A percentile compares a stretch with the other conserved stretches of the same genome.
These are phyloP conservation scores for Starmerella roubikii DNA, from an alignment of 805 yeast species.

Conservation along the genomic window DNA sequence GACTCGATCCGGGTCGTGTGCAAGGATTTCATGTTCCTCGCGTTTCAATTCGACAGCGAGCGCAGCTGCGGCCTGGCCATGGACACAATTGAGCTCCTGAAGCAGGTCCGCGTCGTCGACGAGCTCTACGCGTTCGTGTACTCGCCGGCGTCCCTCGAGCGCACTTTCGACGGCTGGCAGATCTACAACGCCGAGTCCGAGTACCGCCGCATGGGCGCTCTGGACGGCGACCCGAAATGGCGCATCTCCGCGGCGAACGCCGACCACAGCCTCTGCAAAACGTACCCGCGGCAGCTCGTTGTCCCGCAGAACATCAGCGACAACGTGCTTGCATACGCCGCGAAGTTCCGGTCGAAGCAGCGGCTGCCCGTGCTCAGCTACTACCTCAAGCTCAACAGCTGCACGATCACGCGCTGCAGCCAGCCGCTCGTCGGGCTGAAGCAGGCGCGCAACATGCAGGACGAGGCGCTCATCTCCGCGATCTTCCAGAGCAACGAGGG, in stretches of 20 bases:
- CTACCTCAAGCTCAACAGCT: slow-evolving; percentile 44
- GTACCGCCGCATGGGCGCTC: slow-evolving; percentile 55
- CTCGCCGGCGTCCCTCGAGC: slow-evolving; percentile 59
- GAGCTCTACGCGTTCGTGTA: slow-evolving; percentile 74
- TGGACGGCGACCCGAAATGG: slow-evolving; percentile 38
- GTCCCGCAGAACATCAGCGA: slow-evolving; percentile 75
- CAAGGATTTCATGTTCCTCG: slow-evolving; percentile 70
- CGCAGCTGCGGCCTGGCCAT: slow-evolving; percentile 54
- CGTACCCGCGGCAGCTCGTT: slow-evolving; percentile 57
- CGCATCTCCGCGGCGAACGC: slow-evolving; percentile 51
- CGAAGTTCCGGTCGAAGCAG: slow-evolving; percentile 70
- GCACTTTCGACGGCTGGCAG: slow-evolving; percentile 55
- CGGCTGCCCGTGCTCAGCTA: slow-evolving; percentile 76
- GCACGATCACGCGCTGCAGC: slow-evolving; percentile 75
- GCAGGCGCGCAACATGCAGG: slow-evolving; percentile 79
- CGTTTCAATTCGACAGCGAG: slow-evolving; percentile 52
- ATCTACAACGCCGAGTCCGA: slow-evolving; percentile 51
- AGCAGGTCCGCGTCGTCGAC: slow-evolving; percentile 39
- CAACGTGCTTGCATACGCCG: slow-evolving; percentile 67
- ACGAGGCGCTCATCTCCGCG: slow-evolving; percentile 67
- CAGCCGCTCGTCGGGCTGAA: slow-evolving; percentile 89
- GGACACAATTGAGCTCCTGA: slow-evolving; percentile 53
- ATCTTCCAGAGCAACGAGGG: slow-evolving; percentile 47
- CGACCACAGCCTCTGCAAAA: slow-evolving; percentile 43
- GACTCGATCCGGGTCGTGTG: slow-evolving; percentile 49